Evolutionary conservation across 2,329 filamentous ascomycete species (phyloP), one percentile per base, ranked within the genome.

Genomic region (Trematosphaeria pertusa): DNA sequence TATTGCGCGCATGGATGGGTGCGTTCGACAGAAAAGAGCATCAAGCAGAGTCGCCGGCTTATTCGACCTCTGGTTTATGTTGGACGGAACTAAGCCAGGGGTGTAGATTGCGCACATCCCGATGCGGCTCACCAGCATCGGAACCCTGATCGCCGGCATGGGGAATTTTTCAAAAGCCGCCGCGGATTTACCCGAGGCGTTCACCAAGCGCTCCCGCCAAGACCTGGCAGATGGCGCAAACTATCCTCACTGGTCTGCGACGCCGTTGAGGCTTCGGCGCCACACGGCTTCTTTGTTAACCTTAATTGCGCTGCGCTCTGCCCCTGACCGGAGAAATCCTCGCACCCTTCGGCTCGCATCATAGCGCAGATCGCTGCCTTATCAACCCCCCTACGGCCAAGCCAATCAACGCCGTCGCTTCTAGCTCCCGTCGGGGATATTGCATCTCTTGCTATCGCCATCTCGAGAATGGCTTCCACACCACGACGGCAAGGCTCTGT

Each of bases 261-360:
- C 33, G 26, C 14, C 34, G 38, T 34, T 44, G 42, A 44, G 47
- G 33, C 48, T 48, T 48, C 22, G 42, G 35, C 45, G 43, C 52
- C 42, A 54, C 44, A 48, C 28, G 36, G 28, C 34, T 46, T 37
- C 38, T 39, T 43, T 37, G 48, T 53, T 49, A 56, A 55, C 39
- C 52, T 58, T 56, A 48, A 46, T 55, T 51, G 35, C 24, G 15
- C 21, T 39, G 30, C 34, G 17, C 31, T 34, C 31, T 48, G 35
- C 46, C 42, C 52, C 55, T 58, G 44, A 36, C 22, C 48, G 48
- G 49, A 51, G 46, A 49, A 35, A 51, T 51, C 46, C 44, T 52
- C 42, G 42, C 32, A 18, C 21, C 28, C 20, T 14, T 8, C 26
- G n/a, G 22, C 17, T 14, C 34, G 41, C 38, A 34, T 21, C 42